Evolutionary conservation across 1,284 basidiomycete species (phyloP).

Genomic region (Crepidotus sp.): DNA sequence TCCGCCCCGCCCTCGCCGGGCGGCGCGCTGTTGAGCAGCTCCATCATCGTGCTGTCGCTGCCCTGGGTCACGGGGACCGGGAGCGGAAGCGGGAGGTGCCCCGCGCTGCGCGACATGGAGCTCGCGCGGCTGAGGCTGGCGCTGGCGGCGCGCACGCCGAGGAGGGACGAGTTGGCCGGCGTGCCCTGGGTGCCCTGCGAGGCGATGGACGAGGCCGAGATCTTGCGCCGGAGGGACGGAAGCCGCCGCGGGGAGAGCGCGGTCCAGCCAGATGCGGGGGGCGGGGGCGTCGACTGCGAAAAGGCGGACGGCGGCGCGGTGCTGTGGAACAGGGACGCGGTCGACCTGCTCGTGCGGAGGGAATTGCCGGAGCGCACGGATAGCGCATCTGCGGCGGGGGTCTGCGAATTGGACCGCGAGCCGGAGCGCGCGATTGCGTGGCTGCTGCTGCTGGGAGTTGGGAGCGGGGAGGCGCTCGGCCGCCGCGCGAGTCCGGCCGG

Average conservation of each 20-base stretch:
- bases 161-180: constrained; percentile 14
- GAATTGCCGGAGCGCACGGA: constrained; percentile 39
- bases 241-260: constrained; percentile 20
- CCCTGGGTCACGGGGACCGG: constrained; percentile 7
- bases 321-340: constrained; percentile 8
- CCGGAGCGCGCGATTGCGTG: not conserved
- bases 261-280: too few species aligned
- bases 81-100: constrained; percentile 32
- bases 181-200: constrained; percentile 24
- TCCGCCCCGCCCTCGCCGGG: constrained; percentile 32
- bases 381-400: constrained; percentile 5
- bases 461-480: not conserved
- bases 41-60: constrained; percentile 15
- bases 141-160: constrained; percentile 8
- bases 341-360: constrained; percentile 24
- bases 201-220: constrained; percentile 33
- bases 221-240: constrained; percentile 33
- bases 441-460: not conserved
- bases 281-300: constrained; percentile 1
- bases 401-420: constrained; percentile 3
- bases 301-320: constrained; percentile 2
- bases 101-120: constrained; percentile 29
- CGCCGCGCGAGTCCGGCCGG: not conserved
- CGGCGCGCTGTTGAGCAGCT: constrained; percentile 19
- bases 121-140: constrained; percentile 10